A percentile compares a stretch with the other conserved stretches of the same genome.
Evolutionary conservation across 1,284 basidiomycete species (phyloP).

Genomic region (Neotropicomus parvogracilis): DNA sequence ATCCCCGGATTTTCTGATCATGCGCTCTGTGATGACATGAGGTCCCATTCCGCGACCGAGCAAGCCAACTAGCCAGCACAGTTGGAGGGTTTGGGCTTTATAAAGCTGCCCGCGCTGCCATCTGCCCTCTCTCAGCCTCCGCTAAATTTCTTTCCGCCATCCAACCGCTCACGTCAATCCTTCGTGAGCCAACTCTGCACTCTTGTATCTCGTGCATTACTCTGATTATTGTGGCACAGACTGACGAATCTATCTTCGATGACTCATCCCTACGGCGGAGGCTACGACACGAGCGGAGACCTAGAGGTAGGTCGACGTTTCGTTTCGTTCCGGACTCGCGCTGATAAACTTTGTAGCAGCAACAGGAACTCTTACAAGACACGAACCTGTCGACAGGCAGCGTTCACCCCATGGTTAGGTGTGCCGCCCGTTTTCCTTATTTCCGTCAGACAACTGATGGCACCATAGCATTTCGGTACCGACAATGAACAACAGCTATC

Average conservation of each 20-base stretch:
- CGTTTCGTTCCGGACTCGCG: too few species aligned
- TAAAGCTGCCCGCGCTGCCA: neutral
- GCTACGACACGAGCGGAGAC: conserved; percentile 6
- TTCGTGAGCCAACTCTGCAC: neutral
- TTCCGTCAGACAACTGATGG: neutral
- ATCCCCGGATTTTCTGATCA: too few species aligned
- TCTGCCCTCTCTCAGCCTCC: too few species aligned
- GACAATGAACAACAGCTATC: fast-evolving
- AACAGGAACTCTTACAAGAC: neutral
- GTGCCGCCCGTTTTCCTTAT: neutral
- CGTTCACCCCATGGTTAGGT: conserved; percentile 3
- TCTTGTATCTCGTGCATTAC: neutral
- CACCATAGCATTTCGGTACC: conserved; percentile 6
- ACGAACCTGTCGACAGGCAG: neutral
- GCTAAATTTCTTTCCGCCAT: neutral
- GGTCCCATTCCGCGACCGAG: too few species aligned
- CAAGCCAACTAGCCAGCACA: neutral
- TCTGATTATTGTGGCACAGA: neutral
- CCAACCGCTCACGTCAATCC: fast-evolving
- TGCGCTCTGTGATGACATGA: too few species aligned
- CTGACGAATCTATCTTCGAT: neutral
- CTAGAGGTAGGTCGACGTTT: neutral
- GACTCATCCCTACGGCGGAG: too few species aligned
- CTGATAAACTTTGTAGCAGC: conserved; percentile 13
- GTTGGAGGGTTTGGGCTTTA: conserved; percentile 11